Percentiles rank a stretch among this genome's conserved stretches.
phyloP scores from a whole-genome alignment of 1,284 basidiomycete genomes.

The Ceratobasidium sp. region DNA sequence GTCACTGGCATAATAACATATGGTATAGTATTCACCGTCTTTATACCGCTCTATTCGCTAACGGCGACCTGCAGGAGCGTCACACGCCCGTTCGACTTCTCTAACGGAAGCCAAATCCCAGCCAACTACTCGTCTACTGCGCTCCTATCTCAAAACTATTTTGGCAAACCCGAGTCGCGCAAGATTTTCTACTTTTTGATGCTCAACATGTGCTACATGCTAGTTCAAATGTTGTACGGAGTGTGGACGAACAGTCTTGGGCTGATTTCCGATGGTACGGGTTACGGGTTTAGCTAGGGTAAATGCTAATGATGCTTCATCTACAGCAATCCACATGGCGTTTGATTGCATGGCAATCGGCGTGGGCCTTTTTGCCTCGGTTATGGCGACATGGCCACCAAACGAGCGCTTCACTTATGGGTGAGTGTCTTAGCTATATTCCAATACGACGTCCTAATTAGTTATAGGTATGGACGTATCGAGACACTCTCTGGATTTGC shows the following conservation, averaged over 20 bases:
- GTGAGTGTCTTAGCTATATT: slow-evolving; percentile 52
- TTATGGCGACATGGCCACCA: slow-evolving; percentile 97
- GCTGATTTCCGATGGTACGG: slow-evolving; percentile 92
- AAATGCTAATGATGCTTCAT: neutral
- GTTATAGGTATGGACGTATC: slow-evolving; percentile 86
- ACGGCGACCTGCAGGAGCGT: slow-evolving; percentile 48
- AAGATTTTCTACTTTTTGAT: slow-evolving; percentile 98
- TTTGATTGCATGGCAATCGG: slow-evolving; percentile 99
- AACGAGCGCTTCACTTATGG: slow-evolving; percentile 96
- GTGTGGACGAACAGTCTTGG: slow-evolving; percentile 98
- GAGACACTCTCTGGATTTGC: slow-evolving; percentile 98
- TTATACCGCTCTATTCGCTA: neutral
- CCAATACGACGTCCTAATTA: neutral
- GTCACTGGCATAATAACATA: slow-evolving; percentile 62
- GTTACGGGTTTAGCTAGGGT: neutral
- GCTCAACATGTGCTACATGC: slow-evolving; percentile 95
- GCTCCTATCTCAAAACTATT: slow-evolving; percentile 85
- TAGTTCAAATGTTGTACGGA: slow-evolving; percentile 93
- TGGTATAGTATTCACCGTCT: slow-evolving; percentile 54
- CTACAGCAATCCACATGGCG: slow-evolving; percentile 96
- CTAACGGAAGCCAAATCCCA: slow-evolving; percentile 8
- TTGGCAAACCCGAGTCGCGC: slow-evolving; percentile 87
- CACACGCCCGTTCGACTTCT: slow-evolving; percentile 52
- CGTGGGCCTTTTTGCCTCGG: slow-evolving; percentile 93
- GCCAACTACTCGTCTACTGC: slow-evolving; percentile 55